Conservation (phyloP, 768 basidiomycete genomes). For the Dictyophora rubrovolvata region DNA sequence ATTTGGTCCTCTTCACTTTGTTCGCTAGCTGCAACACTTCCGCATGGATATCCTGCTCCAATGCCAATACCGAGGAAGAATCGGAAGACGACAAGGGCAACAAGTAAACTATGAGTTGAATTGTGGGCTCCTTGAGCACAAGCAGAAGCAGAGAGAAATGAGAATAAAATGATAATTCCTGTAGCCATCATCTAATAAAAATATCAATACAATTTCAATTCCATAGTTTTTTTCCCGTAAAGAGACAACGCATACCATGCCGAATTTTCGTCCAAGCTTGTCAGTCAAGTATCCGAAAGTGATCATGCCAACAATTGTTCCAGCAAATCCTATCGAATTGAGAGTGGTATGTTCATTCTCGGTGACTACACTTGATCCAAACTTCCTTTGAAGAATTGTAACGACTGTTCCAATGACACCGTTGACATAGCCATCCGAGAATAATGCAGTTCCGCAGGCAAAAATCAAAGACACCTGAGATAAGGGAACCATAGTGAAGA, state of each 20-base stretch:
- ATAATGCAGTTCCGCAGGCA: conserved; percentile 35
- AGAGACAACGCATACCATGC: conserved; percentile 17
- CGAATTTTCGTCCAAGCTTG: conserved; percentile 27
- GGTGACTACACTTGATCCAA: conserved; percentile 20
- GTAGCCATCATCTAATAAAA: conserved; percentile 20
- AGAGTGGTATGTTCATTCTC: conserved; percentile 20
- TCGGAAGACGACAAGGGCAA: conserved; percentile 24
- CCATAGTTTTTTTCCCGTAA: not conserved
- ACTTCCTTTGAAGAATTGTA: conserved; percentile 22
- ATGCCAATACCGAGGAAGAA: conserved; percentile 31
- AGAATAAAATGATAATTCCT: conserved; percentile 27
- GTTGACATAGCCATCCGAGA: conserved; percentile 17
- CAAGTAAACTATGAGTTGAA: conserved; percentile 20
- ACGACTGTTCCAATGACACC: conserved; percentile 19
- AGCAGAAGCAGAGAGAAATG: conserved; percentile 25
- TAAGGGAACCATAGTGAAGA: conserved; percentile 13
- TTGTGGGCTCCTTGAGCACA: conserved; percentile 23
- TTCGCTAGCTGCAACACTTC: conserved; percentile 24
- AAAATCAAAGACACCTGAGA: conserved; percentile 73
- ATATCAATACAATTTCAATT: not conserved
- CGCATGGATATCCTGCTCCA: conserved; percentile 25
- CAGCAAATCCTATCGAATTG: conserved; percentile 27
- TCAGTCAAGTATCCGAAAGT: conserved; percentile 21
- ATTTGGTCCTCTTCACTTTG: conserved; percentile 28
- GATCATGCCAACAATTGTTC: conserved; percentile 27